Conservation (phyloP, 306 rosid genomes). For the Prunus davidiana region DNA sequence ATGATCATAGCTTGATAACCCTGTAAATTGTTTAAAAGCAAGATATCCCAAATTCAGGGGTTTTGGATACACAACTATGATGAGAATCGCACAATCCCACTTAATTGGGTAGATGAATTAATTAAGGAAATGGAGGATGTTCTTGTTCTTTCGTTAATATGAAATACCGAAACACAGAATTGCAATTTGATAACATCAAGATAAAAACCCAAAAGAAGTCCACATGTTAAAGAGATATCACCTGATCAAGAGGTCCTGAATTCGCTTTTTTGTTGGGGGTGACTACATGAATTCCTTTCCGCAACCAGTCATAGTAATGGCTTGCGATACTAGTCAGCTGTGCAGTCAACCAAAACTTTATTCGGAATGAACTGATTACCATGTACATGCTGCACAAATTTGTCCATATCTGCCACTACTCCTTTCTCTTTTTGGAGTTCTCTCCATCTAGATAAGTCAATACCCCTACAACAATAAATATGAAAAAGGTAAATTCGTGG, state of each 20-base stretch:
- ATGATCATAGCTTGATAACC: background rate
- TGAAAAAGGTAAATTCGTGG: conserved; percentile 5
- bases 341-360: conserved; percentile 91
- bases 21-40: background rate
- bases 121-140: background rate
- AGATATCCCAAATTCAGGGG: background rate
- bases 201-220: background rate
- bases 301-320: conserved; percentile 82
- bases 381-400: conserved; percentile 75
- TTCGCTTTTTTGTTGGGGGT: conserved; percentile 97
- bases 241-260: conserved; percentile 99
- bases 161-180: background rate
- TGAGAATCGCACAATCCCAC: background rate
- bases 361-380: conserved; percentile 97
- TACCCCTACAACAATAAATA: conserved; percentile 50
- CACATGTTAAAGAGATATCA: conserved; percentile 14
- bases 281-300: conserved; percentile 88
- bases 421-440: conserved; percentile 64
- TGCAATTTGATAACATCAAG: background rate
- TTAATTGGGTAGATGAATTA: background rate
- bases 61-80: background rate
- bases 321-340: conserved; percentile 81
- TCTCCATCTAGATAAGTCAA: conserved; percentile 79
- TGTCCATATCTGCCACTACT: conserved; percentile 67
- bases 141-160: background rate